Percentiles rank a stretch among this genome's conserved stretches.
These are phyloP conservation scores for Spathaspora girioi DNA, from an alignment of 805 yeast genomes.

Conservation along the genomic window DNA sequence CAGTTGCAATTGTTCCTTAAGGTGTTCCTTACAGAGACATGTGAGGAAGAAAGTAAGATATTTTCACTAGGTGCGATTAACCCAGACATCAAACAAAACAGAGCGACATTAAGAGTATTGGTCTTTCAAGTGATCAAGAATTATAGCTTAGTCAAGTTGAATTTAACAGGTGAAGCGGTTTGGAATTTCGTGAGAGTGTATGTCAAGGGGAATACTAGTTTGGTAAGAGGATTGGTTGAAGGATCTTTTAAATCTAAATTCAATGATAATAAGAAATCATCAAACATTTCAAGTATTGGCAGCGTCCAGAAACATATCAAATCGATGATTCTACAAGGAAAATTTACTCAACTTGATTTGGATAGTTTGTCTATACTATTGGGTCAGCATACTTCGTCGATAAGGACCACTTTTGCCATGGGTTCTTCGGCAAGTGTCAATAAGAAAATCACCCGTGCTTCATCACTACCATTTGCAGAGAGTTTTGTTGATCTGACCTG, in stretches of 20 bases:
- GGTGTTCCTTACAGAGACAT: constrained; percentile 56
- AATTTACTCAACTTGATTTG: constrained; percentile 45
- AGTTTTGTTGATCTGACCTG: constrained; percentile 52
- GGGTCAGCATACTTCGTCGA: constrained; percentile 34
- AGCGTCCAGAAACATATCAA: constrained; percentile 52
- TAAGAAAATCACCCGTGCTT: background rate
- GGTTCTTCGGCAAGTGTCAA: constrained; percentile 3
- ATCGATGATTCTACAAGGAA: constrained; percentile 42
- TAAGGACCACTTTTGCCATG: constrained; percentile 20
- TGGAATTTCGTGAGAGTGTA: constrained; percentile 67
- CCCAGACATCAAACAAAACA: constrained; percentile 58
- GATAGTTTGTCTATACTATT: constrained; percentile 43
- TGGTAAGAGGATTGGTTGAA: constrained; percentile 51
- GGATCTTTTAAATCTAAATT: constrained; percentile 49
- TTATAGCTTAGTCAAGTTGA: constrained; percentile 50
- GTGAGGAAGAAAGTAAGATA: constrained; percentile 56
- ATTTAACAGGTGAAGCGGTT: constrained; percentile 53
- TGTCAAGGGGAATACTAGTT: constrained; percentile 36
- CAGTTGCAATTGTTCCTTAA: constrained; percentile 56
- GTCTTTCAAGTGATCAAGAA: constrained; percentile 49
- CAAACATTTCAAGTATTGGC: constrained; percentile 43
- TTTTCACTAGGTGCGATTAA: constrained; percentile 71
- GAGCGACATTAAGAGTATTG: constrained; percentile 42
- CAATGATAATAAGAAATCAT: constrained; percentile 47
- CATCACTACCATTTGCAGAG: constrained; percentile 43